These are phyloP conservation scores for Epichloe gansuensis DNA, from an alignment of 2,329 filamentous ascomycete genomes.

Conservation along the genomic window DNA sequence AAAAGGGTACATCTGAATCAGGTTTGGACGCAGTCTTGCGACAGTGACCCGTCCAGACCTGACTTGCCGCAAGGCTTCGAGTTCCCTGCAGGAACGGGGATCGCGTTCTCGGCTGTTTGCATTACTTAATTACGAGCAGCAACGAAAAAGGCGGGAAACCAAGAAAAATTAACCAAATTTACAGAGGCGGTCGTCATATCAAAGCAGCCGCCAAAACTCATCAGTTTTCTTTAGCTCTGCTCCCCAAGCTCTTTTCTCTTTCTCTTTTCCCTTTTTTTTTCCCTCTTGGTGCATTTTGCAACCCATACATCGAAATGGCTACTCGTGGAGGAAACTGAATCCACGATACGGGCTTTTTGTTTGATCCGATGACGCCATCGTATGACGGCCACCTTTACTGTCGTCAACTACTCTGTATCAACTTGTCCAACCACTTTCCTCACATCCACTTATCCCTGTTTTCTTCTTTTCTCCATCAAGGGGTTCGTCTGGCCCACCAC, in stretches of 20 bases:
- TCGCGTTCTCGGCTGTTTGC: constrained; percentile 13
- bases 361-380: not conserved
- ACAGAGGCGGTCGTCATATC: constrained; percentile 1
- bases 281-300: constrained; percentile 2
- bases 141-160: not conserved
- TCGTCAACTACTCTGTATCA: constrained; percentile 1
- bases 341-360: not conserved
- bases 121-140: constrained; percentile 1
- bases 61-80: constrained; percentile 46
- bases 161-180: not conserved
- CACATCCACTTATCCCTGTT: not conserved
- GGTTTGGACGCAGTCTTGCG: constrained; percentile 33
- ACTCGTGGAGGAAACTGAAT: not conserved
- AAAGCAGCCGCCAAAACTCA: constrained; percentile 10
- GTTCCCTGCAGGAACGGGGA: constrained; percentile 31
- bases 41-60: constrained; percentile 42
- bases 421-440: not conserved
- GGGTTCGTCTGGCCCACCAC: not conserved
- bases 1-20: constrained; percentile 29
- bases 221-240: constrained; percentile 11
- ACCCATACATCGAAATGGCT: constrained; percentile 3
- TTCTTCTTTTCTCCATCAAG: not conserved
- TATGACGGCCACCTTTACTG: not conserved
- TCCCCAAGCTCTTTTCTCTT: constrained; percentile 10
- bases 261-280: not conserved